Base-by-base conservation (phyloP, 1,284 basidiomycete species). In the Puccinia hordei region DNA sequence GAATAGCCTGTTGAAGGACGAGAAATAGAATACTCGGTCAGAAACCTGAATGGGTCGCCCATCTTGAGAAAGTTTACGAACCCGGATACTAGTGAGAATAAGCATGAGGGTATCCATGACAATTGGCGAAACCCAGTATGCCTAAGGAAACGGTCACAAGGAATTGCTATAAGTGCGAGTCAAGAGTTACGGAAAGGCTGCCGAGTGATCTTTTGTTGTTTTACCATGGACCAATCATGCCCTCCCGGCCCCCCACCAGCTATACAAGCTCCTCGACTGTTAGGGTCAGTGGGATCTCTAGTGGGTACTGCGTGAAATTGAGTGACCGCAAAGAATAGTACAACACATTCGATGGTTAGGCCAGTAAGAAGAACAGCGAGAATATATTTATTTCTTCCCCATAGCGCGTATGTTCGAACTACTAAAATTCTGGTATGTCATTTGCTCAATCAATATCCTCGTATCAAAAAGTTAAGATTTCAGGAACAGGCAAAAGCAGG, bases 81-180 rank as follows among this genome's bases (percentile, higher is more conserved):
- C 77, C 27, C 77, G 68, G 33, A 80, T 65, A 73, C 68, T 72
- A 22, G 68, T 80, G 30, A 80, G 66, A 15, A 80, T 49, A 10
- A 80, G 57, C 77, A 80, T 80, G 68, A 80, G 38, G 8, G 77
- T 72, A 49, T 80, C 77, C 77, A 80, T 80, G 17, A 80, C 69
- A 30, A 80, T 80, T 33, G 77, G 77, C 15, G 77, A 80, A 61
- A 80, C 77, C 77, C 77, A 80, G 46, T 80, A 80, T 49, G 77
- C 77, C 77, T 80, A 24, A n/a, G 41, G 57, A 17, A 53, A 59
- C 13, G 38, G 27, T 38, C n/a, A 46, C 9, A 38, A 46, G 49
- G n/a, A 55, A 78, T 35, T 6, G 17, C 17, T n/a, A 30, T 61
- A n/a, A n/a, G n/a, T n/a, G n/a, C n/a, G 13, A n/a, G 33, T 61